phyloP scores from a whole-genome alignment of 2,329 filamentous ascomycete species.

The Apiospora saccharicola region DNA sequence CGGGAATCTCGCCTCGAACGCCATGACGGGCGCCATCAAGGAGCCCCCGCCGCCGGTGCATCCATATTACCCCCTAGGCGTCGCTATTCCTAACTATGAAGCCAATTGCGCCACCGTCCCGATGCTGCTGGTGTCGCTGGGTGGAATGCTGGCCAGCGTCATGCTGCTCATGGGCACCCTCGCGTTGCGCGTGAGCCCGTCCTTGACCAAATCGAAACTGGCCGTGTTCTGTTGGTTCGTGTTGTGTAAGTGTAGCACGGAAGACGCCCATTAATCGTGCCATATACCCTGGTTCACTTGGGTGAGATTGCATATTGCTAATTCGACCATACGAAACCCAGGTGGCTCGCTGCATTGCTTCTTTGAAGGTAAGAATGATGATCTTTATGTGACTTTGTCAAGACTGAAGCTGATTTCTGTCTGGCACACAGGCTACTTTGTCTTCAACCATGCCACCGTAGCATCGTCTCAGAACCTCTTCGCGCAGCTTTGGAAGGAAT shows the following conservation, averaged over 20 bases:
- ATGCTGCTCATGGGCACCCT: slow-evolving; percentile 43
- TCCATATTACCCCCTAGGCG: slow-evolving; percentile 58
- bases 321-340: slow-evolving; percentile 36
- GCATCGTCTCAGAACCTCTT: slow-evolving; percentile 75
- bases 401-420: not conserved
- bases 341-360: slow-evolving; percentile 77
- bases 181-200: slow-evolving; percentile 41
- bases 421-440: slow-evolving; percentile 71
- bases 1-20: not conserved
- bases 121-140: slow-evolving; percentile 49
- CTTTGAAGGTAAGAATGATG: slow-evolving; percentile 71
- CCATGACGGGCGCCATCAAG: not conserved
- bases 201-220: slow-evolving; percentile 48
- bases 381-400: not conserved
- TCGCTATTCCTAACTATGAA: slow-evolving; percentile 52
- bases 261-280: no score
- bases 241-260: slow-evolving; percentile 52
- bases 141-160: slow-evolving; percentile 45
- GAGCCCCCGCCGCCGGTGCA: slow-evolving; percentile 40
- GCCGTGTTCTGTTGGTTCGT: slow-evolving; percentile 61
- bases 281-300: no score
- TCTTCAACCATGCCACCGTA: slow-evolving; percentile 71
- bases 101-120: slow-evolving; percentile 52
- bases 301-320: not conserved
- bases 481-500: slow-evolving; percentile 93